A percentile compares a stretch with the other conserved stretches of the same genome.
phyloP scores from a whole-genome alignment of 1,284 basidiomycete genomes.

The Apiotrichum veenhuisii region DNA sequence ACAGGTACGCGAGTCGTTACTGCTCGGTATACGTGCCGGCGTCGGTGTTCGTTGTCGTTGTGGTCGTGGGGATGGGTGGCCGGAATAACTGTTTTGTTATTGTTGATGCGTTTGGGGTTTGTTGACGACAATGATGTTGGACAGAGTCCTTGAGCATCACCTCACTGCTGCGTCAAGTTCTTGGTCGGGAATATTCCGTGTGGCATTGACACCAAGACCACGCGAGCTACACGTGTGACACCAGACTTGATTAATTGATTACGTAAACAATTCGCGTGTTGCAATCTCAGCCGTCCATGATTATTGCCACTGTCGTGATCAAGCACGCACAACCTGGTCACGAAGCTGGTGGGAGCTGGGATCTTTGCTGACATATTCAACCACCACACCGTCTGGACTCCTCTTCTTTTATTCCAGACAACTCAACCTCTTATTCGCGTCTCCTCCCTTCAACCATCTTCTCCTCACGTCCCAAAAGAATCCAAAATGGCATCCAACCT shows the following conservation, averaged over 20 bases:
- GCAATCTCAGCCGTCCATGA: no score
- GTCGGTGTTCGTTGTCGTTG: not conserved
- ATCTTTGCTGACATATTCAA: no score
- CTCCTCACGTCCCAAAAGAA: no score
- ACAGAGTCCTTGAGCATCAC: not conserved
- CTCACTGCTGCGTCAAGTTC: not conserved
- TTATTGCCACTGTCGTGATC: no score
- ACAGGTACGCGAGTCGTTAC: not conserved
- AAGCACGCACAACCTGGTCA: no score
- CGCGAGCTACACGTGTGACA: not conserved
- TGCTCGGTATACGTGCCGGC: not conserved
- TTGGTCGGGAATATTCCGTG: not conserved
- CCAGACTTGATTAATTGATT: no score
- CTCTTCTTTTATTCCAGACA: not conserved
- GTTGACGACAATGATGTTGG: not conserved
- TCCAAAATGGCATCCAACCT: slow-evolving; percentile 39
- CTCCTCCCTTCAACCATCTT: not conserved
- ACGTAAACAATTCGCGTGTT: no score
- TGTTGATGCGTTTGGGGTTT: not conserved
- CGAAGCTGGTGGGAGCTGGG: no score
- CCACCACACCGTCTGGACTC: no score
- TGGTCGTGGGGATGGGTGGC: not conserved
- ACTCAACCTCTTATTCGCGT: not conserved
- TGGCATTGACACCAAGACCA: no score
- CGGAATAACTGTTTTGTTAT: not conserved